Base-by-base conservation (phyloP, 768 basidiomycete genomes). In the Leccinum broughii region DNA sequence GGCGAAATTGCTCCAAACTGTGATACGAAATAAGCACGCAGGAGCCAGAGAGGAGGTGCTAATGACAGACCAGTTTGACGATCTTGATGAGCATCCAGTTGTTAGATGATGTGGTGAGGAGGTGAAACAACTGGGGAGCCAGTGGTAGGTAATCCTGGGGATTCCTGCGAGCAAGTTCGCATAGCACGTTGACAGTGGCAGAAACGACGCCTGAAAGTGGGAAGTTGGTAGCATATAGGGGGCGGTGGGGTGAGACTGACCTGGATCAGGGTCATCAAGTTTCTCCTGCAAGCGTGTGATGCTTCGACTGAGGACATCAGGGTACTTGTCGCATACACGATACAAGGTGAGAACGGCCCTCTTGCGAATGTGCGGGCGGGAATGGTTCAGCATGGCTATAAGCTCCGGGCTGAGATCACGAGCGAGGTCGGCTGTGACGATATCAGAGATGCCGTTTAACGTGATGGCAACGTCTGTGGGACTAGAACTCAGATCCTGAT, bases 21-120 rank as follows among this genome's bases (percentile, higher is more conserved):
- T 6, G 41, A 10, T 61, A 56, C 51, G 4, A 60, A 8, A 17
- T 61, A 8, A 54, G 34, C 30, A 51, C 15, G 51, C 37, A 10
- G 11, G 20, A 17, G 4, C 9, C 3, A n/a, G 32, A 49, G 20
- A 4, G 39, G 30, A 60, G 52, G 14, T 24, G 30, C 22, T 48
- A n/a, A 30, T 14, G 59, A 69, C 82, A 68, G 74, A 95, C 96
- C 73, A 98, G 75, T 77, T 99, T 99, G 72, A 98, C 88, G 56
- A 98, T 89, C 77, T 99, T 99, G 75, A 99, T 99, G 60, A 99
- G 83, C 93, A 98, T 96, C 97, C 97, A 99, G 68, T 99, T 99
- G 74, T 99, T 98, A 10, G 92, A 90, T 11, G 94, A 94, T 2
- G 89, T 93, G 0, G 93, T 97, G 60, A 99, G 78, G 11, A 98